phyloP scores from a whole-genome alignment of 805 yeast species.

The Saccharomycopsis malanga region DNA sequence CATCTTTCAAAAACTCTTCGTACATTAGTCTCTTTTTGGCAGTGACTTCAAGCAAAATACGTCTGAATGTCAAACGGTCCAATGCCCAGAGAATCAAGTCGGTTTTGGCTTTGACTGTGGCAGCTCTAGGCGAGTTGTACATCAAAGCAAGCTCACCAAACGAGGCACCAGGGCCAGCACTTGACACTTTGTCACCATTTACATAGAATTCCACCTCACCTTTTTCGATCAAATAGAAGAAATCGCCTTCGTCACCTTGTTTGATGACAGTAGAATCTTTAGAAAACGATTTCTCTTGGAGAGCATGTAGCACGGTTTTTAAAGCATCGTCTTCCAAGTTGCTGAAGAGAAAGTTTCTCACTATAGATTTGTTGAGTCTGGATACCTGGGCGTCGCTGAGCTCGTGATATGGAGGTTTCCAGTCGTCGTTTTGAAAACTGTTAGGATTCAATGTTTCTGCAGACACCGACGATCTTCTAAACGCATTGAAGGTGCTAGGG shows the following conservation, averaged over 20 bases:
- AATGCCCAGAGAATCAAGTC: constrained; percentile 83
- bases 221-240: constrained; percentile 74
- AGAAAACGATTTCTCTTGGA: constrained; percentile 60
- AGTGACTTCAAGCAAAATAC: constrained; percentile 85
- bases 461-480: constrained; percentile 82
- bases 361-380: constrained; percentile 64
- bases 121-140: constrained; percentile 98
- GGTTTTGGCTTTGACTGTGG: constrained; percentile 72
- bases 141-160: constrained; percentile 96
- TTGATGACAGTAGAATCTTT: constrained; percentile 62
- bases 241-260: constrained; percentile 95
- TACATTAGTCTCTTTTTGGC: constrained; percentile 85
- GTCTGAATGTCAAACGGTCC: constrained; percentile 87
- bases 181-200: constrained; percentile 55
- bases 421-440: constrained; percentile 54
- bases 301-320: constrained; percentile 73
- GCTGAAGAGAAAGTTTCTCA: constrained; percentile 77
- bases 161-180: constrained; percentile 79
- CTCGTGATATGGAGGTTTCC: constrained; percentile 67
- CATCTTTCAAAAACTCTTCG: constrained; percentile 80
- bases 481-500: constrained; percentile 62
- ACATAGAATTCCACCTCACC: constrained; percentile 81
- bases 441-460: constrained; percentile 84
- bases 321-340: constrained; percentile 70
- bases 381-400: constrained; percentile 55